These are phyloP conservation scores for Nicotiana attenuata DNA, from an alignment of 257 asterid species.

Conservation along the genomic window DNA sequence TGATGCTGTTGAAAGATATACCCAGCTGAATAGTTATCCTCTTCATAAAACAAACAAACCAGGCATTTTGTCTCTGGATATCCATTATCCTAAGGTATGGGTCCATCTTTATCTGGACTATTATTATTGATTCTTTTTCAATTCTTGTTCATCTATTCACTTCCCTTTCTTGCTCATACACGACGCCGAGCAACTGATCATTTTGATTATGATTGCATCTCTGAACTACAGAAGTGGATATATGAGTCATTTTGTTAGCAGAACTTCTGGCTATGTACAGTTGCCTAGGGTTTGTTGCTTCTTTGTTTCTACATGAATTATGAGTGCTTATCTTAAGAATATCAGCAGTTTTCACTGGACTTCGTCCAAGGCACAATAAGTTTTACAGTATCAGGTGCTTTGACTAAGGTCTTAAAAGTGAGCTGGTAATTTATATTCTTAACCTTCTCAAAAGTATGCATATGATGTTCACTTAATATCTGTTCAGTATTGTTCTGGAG, in stretches of 20 bases:
- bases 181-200: not conserved
- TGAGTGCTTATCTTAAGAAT: not conserved
- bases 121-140: not conserved
- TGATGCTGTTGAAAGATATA: conserved; percentile 77
- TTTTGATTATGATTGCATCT: not conserved
- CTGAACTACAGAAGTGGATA: not conserved
- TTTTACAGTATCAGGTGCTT: not conserved
- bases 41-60: conserved; percentile 94
- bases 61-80: conserved; percentile 86
- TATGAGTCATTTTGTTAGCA: not conserved
- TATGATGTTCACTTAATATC: not conserved
- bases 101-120: not conserved
- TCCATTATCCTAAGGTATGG: conserved; percentile 67
- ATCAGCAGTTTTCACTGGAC: not conserved
- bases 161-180: not conserved
- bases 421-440: not conserved
- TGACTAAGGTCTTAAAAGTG: not conserved
- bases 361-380: not conserved
- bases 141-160: not conserved
- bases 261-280: not conserved
- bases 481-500: not conserved
- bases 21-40: conserved; percentile 84
- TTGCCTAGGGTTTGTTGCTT: not conserved
- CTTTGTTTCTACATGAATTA: not conserved
- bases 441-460: not conserved